Evolutionary conservation across 129 eudicot species (phyloP), one percentile per base, ranked within the genome.

Genomic region (Pseudognaphalium luteoalbum): DNA sequence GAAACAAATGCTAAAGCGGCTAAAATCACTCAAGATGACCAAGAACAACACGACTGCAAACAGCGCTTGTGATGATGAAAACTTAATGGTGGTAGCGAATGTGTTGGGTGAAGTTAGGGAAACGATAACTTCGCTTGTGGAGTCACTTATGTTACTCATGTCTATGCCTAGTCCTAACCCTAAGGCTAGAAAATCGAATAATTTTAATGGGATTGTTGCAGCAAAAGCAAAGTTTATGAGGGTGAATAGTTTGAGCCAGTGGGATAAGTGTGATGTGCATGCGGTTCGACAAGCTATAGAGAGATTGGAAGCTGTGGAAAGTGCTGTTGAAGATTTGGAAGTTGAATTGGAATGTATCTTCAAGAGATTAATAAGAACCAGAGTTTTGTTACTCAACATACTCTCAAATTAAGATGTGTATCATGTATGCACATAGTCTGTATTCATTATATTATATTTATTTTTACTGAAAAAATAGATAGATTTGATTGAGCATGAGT

Each of bases 301-400:
- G 69, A 81, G 91, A 61, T 72, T 90, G 65, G 92, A 86, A 83
- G 92, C 83, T 63, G 96, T 85, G 73, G 97, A 86, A 71, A 75
- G 79, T 25, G 91, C 80, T 19, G 81, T 93, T 33, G 96, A 90
- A 73, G 89, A 88, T 10, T 82, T 93, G 83, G 97, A 90, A 64
- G 87, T 77, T 58, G 95, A 93, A 79, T 41, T 93, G 10, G 97
- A 85, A 74, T 78, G 87, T 44, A 93, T 93, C 10, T 88, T 85
- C 28, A 85, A 91, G 69, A 78, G 96, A 69, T 78, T 90, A 80
- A 88, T 90, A 64, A 80, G 82, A 81, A 93, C 98, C 39, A 91
- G 98, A 47, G 98, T 92, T 68, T 90, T 91, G 66, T 87, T 93
- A 60, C 91, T 93, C 10, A 93, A 93, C 42, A 85, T 93, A 65